phyloP scores from a whole-genome alignment of 352 stramenopile species.

The Globisporangium uncinulatum region DNA sequence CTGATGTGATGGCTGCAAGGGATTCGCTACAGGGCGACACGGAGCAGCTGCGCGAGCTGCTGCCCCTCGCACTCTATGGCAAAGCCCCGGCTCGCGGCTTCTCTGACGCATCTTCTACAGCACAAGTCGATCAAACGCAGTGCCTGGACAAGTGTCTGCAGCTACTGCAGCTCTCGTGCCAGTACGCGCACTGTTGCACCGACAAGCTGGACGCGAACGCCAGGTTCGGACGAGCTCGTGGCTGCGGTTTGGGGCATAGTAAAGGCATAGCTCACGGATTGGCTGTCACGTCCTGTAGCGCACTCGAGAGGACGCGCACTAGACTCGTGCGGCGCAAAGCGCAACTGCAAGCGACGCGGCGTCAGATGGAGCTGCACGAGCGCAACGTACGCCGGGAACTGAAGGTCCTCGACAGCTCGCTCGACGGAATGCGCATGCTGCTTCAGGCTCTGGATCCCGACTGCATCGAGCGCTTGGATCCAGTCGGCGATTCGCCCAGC shows the following conservation, averaged over 20 bases:
- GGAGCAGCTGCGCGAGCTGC: conserved; percentile 24
- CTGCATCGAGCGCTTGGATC: conserved; percentile 10
- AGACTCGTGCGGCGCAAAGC: conserved; percentile 3
- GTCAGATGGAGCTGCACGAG: conserved; percentile 10
- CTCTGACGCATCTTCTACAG: not conserved
- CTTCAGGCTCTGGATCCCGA: conserved; percentile 33
- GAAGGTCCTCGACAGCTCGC: conserved; percentile 22
- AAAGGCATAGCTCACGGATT: not conserved
- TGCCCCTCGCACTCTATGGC: conserved; percentile 32
- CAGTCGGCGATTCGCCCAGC: not conserved
- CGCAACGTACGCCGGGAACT: conserved; percentile 27
- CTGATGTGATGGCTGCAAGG: not conserved
- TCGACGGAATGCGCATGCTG: conserved; percentile 36
- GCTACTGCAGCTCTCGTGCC: conserved; percentile 57
- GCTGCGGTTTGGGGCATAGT: not conserved
- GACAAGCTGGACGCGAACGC: conserved; percentile 24
- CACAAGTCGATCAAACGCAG: conserved; percentile 1
- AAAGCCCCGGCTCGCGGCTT: not conserved
- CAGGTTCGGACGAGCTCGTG: conserved; percentile 15
- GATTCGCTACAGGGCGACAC: conserved; percentile 14
- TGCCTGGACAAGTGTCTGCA: conserved; percentile 20
- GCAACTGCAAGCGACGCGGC: conserved; percentile 8
- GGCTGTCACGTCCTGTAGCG: not conserved
- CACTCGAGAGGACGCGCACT: conserved; percentile 6
- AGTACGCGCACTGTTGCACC: conserved; percentile 50